These are phyloP conservation scores for Phaeosphaeriaceae sp. DNA, from an alignment of 2,329 filamentous ascomycete species.

Conservation along the genomic window DNA sequence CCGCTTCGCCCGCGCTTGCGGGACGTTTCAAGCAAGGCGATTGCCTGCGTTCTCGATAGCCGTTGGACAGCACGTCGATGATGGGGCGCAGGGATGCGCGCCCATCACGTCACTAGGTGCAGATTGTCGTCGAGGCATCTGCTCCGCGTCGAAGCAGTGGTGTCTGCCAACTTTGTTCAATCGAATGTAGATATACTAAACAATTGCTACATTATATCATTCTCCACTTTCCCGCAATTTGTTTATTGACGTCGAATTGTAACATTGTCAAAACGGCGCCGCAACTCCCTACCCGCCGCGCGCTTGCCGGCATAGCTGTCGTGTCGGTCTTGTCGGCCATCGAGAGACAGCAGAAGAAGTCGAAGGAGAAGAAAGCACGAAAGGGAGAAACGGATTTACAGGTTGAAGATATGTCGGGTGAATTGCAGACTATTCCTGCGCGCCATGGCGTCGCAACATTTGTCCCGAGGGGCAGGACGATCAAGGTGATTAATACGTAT, in stretches of 20 bases:
- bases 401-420: slow-evolving; percentile 47
- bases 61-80: slow-evolving; percentile 13
- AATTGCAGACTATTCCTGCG: slow-evolving; percentile 57
- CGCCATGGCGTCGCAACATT: slow-evolving; percentile 60
- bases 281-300: slow-evolving; percentile 39
- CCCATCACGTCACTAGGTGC: slow-evolving; percentile 24
- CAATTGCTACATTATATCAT: too few relatives aligned
- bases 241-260: slow-evolving; percentile 1
- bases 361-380: slow-evolving; percentile 17
- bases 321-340: slow-evolving; percentile 43
- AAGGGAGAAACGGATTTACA: slow-evolving; percentile 18
- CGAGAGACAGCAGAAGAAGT: slow-evolving; percentile 42
- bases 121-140: slow-evolving; percentile 9
- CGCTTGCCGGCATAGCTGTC: slow-evolving; percentile 45
- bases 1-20: slow-evolving; percentile 15
- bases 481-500: slow-evolving; percentile 61
- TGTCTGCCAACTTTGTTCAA: slow-evolving; percentile 9
- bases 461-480: slow-evolving; percentile 56
- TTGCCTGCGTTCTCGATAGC: slow-evolving; percentile 24
- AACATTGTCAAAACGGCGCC: slow-evolving; percentile 36
- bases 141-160: slow-evolving; percentile 13
- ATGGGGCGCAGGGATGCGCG: slow-evolving; percentile 10
- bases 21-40: slow-evolving; percentile 24
- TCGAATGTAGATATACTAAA: background rate
- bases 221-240: too few relatives aligned